phyloP scores from a whole-genome alignment of 805 yeast genomes.

The Pichia gijzeniarum region DNA sequence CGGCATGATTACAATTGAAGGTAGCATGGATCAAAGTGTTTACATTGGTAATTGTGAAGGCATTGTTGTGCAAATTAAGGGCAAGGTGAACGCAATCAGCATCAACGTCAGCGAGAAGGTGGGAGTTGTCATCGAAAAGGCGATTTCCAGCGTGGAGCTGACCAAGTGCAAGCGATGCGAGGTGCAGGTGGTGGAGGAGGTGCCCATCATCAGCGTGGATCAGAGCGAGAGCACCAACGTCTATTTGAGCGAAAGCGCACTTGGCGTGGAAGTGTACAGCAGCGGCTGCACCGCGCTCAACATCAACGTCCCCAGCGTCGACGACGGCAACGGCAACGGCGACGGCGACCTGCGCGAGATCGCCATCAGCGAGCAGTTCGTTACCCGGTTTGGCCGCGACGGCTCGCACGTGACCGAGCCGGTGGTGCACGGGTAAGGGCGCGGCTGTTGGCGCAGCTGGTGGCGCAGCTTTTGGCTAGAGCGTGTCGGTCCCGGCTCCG shows the following conservation, averaged over 20 bases:
- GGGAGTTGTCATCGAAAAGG: constrained; percentile 76
- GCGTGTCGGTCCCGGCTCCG: neutral
- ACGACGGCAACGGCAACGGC: constrained; percentile 23
- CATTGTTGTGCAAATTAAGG: constrained; percentile 73
- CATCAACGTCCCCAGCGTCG: constrained; percentile 59
- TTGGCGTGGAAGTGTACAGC: constrained; percentile 68
- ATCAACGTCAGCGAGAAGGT: constrained; percentile 63
- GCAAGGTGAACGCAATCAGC: constrained; percentile 86
- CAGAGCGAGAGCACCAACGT: constrained; percentile 82
- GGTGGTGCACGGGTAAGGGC: constrained; percentile 68
- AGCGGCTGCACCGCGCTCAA: constrained; percentile 82
- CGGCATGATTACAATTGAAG: constrained; percentile 57
- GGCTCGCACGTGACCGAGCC: constrained; percentile 65
- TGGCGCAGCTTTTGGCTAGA: no score
- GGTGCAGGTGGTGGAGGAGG: constrained; percentile 72
- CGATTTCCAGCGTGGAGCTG: constrained; percentile 82
- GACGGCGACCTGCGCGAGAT: constrained; percentile 74
- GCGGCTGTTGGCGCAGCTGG: no score
- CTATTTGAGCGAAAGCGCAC: constrained; percentile 32
- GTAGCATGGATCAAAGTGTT: constrained; percentile 79
- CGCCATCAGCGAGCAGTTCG: constrained; percentile 88
- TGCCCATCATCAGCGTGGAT: constrained; percentile 82
- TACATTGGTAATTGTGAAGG: constrained; percentile 78
- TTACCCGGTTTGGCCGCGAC: constrained; percentile 47
- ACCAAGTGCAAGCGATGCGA: constrained; percentile 79